phyloP scores from a whole-genome alignment of 352 stramenopile genomes.

The Phytophthora sansomeana region DNA sequence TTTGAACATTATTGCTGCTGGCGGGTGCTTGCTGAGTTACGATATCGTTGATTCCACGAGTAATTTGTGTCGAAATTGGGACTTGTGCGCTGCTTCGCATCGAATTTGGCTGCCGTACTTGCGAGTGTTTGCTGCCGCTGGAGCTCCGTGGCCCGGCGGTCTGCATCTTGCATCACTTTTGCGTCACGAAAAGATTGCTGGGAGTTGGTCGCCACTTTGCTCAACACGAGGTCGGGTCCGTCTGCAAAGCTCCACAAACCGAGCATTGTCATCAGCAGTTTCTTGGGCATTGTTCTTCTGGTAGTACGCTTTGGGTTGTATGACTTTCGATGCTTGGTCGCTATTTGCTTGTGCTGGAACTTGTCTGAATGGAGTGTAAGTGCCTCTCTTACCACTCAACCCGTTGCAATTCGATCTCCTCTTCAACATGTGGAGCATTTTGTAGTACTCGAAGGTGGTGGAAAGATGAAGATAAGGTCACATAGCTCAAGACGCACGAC shows the following conservation, averaged over 20 bases:
- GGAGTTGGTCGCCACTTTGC: background rate
- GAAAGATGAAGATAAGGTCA: too few species aligned
- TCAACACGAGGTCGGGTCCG: background rate
- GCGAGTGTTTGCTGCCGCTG: constrained; percentile 4
- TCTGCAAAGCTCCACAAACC: constrained; percentile 1
- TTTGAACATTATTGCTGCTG: background rate
- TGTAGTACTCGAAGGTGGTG: too few species aligned
- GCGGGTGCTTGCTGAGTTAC: background rate
- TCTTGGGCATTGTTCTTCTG: background rate
- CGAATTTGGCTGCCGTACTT: constrained; percentile 2
- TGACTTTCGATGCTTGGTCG: too few species aligned
- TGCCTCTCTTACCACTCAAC: too few species aligned
- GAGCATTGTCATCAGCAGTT: background rate
- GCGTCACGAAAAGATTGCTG: constrained; percentile 5
- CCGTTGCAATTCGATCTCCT: too few species aligned
- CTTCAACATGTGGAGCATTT: too few species aligned
- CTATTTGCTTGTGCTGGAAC: too few species aligned
- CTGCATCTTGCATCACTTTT: constrained; percentile 10
- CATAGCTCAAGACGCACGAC: too few species aligned
- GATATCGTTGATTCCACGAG: constrained; percentile 7
- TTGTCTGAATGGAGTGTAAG: too few species aligned
- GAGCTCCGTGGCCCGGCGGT: constrained; percentile 4
- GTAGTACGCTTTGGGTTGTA: too few species aligned
- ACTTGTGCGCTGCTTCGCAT: constrained; percentile 14
- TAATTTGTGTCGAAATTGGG: constrained; percentile 14